Percentiles rank a stretch among this genome's conserved stretches.
Evolutionary conservation across 257 asterid genomes (phyloP).

Genomic region (Jacaranda mimosifolia): DNA sequence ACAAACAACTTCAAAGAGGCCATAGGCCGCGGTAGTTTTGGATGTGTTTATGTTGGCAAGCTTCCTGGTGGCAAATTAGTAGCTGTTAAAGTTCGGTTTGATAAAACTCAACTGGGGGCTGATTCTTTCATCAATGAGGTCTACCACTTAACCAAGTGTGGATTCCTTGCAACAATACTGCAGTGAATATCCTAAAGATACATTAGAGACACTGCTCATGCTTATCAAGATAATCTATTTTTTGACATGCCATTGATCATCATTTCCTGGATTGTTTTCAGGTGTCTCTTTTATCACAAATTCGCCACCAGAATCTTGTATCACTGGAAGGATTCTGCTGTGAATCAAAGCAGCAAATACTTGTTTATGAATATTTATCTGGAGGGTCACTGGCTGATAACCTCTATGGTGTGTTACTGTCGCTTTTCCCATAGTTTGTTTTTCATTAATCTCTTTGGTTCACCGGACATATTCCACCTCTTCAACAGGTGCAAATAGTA

Average conservation of each 20-base stretch:
- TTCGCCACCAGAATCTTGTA: constrained; percentile 83
- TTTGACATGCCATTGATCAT: constrained; percentile 4
- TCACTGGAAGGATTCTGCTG: constrained; percentile 90
- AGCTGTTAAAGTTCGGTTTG: constrained; percentile 92
- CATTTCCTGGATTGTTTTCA: constrained; percentile 38
- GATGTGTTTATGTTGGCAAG: constrained; percentile 81
- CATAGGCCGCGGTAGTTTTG: constrained; percentile 93
- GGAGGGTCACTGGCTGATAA: constrained; percentile 90
- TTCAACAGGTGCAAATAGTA: constrained; percentile 72
- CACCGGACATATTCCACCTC: neutral
- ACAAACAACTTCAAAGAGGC: constrained; percentile 85
- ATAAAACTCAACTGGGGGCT: constrained; percentile 82
- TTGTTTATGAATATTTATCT: constrained; percentile 82
- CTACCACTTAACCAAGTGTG: neutral
- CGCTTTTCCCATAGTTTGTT: neutral
- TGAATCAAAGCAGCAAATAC: constrained; percentile 90
- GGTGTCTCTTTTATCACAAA: constrained; percentile 84
- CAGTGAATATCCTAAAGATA: too few species aligned
- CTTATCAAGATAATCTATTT: neutral
- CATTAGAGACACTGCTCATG: too few species aligned
- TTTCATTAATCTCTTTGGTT: neutral
- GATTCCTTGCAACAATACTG: too few species aligned
- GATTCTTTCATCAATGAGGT: constrained; percentile 97
- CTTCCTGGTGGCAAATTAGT: constrained; percentile 75
- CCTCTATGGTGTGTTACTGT: constrained; percentile 67